Evolutionary conservation across 441 rosid species (phyloP).

Genomic region (Arabidopsis lyrata): DNA sequence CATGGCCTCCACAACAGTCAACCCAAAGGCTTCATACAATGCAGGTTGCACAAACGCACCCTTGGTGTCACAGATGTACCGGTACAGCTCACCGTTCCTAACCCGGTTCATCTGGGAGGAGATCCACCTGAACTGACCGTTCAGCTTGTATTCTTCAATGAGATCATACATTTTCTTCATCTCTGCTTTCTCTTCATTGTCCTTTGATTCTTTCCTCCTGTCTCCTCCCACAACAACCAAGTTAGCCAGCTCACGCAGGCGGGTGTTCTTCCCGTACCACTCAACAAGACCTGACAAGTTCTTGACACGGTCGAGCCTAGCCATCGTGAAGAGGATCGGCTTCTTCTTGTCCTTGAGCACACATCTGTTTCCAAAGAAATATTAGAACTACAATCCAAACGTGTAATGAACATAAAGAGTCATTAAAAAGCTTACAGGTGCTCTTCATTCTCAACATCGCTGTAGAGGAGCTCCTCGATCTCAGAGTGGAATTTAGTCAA

Average conservation of each 20-base stretch:
- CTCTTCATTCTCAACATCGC: slow-evolving; percentile 47
- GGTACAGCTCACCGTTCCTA: slow-evolving; percentile 57
- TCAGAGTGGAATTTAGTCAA: slow-evolving; percentile 41
- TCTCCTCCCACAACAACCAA: slow-evolving; percentile 95
- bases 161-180: slow-evolving; percentile 84
- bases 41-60: slow-evolving; percentile 58
- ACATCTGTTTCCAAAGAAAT: slow-evolving; percentile 51
- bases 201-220: slow-evolving; percentile 82
- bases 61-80: slow-evolving; percentile 51
- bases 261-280: slow-evolving; percentile 86
- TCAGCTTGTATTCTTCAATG: slow-evolving; percentile 73
- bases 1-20: slow-evolving; percentile 60
- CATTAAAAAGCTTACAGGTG: slow-evolving; percentile 47
- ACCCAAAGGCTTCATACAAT: slow-evolving; percentile 55
- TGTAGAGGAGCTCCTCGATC: slow-evolving; percentile 53
- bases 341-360: slow-evolving; percentile 74
- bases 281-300: slow-evolving; percentile 88
- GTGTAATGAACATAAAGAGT: background rate
- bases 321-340: slow-evolving; percentile 95
- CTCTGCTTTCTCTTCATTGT: slow-evolving; percentile 84
- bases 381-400: background rate
- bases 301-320: slow-evolving; percentile 95
- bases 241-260: slow-evolving; percentile 74
- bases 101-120: slow-evolving; percentile 59
- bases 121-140: slow-evolving; percentile 94